A percentile compares a stretch with the other conserved stretches of the same genome.
Conservation (phyloP, 805 yeast species). For the Torulaspora maleeae region DNA sequence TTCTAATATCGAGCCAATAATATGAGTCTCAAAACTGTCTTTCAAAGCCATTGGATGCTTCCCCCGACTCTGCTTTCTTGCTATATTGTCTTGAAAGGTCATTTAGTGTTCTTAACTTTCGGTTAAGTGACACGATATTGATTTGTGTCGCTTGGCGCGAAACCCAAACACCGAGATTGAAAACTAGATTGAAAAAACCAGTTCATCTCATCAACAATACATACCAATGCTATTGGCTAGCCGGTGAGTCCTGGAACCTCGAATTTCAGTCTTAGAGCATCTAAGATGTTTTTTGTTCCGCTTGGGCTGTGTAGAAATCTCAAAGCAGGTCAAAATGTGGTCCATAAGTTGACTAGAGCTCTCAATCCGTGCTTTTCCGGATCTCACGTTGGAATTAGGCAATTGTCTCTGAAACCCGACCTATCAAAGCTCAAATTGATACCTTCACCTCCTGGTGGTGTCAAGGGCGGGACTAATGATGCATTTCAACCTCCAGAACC, state of each 20-base stretch:
- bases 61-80: neutral
- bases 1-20: conserved; percentile 20
- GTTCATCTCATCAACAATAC: conserved; percentile 1
- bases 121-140: neutral
- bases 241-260: neutral
- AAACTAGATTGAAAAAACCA: neutral
- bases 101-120: too few relatives aligned
- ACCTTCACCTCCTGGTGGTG: conserved; percentile 69
- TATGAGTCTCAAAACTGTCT: conserved; percentile 22
- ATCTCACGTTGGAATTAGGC: conserved; percentile 7
- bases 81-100: too few relatives aligned
- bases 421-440: conserved; percentile 41
- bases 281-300: conserved; percentile 1
- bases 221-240: too few relatives aligned
- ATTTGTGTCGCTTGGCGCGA: conserved; percentile 12
- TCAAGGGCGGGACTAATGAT: conserved; percentile 69
- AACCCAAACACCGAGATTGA: conserved; percentile 2
- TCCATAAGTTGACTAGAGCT: neutral
- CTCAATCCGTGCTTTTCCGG: neutral
- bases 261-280: too few relatives aligned
- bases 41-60: conserved; percentile 7
- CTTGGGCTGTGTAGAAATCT: neutral
- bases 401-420: conserved; percentile 26
- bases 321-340: neutral
- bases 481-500: conserved; percentile 59